Conservation (phyloP, 2,329 filamentous ascomycete species). For the Aureobasidium melanogenum region DNA sequence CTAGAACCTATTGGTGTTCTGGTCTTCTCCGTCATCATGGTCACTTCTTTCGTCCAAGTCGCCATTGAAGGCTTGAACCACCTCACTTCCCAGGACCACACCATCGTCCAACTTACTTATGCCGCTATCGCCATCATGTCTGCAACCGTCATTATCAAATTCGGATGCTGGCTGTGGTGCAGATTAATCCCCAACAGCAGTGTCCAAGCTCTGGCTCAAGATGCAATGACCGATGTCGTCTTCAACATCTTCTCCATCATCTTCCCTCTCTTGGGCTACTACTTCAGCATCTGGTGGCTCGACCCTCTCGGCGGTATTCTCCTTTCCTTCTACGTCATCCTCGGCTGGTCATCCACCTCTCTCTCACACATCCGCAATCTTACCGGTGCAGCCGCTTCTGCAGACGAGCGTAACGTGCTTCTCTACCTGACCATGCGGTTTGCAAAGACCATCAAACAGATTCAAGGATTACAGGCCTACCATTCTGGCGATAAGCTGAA, state of each 20-base stretch:
- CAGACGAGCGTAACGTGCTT: conserved; percentile 75
- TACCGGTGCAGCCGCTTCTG: conserved; percentile 67
- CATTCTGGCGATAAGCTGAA: conserved; percentile 80
- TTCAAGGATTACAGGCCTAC: conserved; percentile 77
- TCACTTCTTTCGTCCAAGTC: conserved; percentile 75
- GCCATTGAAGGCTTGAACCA: conserved; percentile 60
- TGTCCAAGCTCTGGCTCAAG: conserved; percentile 68
- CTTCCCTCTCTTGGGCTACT: conserved; percentile 74
- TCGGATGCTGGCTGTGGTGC: conserved; percentile 78
- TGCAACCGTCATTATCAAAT: conserved; percentile 72
- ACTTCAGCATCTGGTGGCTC: conserved; percentile 71
- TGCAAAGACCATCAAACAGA: conserved; percentile 75
- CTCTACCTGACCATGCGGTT: conserved; percentile 92
- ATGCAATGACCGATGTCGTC: conserved; percentile 66
- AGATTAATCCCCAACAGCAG: conserved; percentile 77
- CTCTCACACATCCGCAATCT: conserved; percentile 71
- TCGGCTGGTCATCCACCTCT: conserved; percentile 68
- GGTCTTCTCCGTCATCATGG: conserved; percentile 79
- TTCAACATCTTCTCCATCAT: conserved; percentile 87
- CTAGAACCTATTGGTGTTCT: conserved; percentile 73
- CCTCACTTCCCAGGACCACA: conserved; percentile 51
- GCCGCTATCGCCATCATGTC: conserved; percentile 74
- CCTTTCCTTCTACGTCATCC: conserved; percentile 69
- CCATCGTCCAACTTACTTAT: conserved; percentile 62
- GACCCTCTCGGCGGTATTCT: conserved; percentile 70